Percentiles rank a stretch among this genome's conserved stretches.
These are phyloP conservation scores for Puccinia triticina DNA, from an alignment of 1,284 basidiomycete species.

Conservation along the genomic window DNA sequence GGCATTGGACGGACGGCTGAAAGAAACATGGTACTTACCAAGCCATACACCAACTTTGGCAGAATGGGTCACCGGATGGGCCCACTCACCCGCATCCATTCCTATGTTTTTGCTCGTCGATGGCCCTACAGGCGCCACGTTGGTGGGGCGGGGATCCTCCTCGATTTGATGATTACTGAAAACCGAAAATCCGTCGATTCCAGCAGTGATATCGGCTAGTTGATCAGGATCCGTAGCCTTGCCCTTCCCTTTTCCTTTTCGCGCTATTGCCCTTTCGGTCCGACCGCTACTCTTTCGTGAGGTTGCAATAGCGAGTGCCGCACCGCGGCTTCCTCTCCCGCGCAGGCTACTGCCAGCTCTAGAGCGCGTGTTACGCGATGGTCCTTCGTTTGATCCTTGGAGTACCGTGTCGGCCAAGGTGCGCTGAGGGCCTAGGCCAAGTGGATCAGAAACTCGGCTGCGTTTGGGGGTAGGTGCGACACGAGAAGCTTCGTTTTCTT, in stretches of 20 bases:
- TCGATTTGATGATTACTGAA: conserved; percentile 50
- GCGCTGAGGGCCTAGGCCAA: background rate
- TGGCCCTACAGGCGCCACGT: background rate
- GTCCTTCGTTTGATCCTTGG: conserved; percentile 11
- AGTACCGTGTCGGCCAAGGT: background rate
- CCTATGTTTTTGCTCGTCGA: background rate
- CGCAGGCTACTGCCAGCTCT: conserved; percentile 39
- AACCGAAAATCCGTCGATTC: conserved; percentile 45
- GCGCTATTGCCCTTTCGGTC: background rate
- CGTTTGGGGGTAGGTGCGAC: conserved; percentile 35
- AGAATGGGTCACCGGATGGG: conserved; percentile 23
- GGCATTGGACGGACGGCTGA: background rate
- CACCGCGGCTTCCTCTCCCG: background rate
- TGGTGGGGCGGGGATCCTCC: conserved; percentile 3
- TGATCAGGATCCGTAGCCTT: conserved; percentile 30
- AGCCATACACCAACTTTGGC: conserved; percentile 45
- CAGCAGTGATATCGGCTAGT: conserved; percentile 46
- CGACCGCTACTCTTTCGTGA: conserved; percentile 25
- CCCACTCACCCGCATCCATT: conserved; percentile 46
- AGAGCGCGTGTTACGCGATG: conserved; percentile 45
- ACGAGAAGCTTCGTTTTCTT: background rate
- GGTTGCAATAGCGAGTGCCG: background rate
- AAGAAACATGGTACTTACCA: conserved; percentile 14
- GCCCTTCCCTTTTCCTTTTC: conserved; percentile 37
- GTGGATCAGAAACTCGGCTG: conserved; percentile 31